Evolutionary conservation across 73 alveolate species (phyloP), one percentile per base, ranked within the genome.

Genomic region (Diophrys appendiculata): DNA sequence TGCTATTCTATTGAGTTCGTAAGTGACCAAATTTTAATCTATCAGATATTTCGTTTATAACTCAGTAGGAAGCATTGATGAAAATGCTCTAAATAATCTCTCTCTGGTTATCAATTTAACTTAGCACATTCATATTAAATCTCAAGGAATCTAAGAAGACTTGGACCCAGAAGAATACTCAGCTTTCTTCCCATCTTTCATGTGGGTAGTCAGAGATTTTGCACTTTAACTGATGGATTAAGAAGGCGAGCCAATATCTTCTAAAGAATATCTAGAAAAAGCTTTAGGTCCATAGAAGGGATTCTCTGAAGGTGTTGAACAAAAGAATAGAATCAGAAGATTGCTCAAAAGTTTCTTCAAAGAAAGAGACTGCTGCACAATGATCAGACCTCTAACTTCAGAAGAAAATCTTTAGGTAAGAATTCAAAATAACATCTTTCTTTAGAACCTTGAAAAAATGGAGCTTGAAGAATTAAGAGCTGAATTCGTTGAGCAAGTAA

Each of bases 181-280:
- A 0, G 80, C 87, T 54, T 95, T 94, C 86, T 96, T 97, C 86
- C 99, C 99, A 52, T 77, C 96, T 34, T 92, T 97, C 75, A 91
- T 91, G 91, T 97, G 99, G 99, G 97, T 97, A 33, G 97, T 97
- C 54, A 89, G 99, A 90, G 99, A 97, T 75, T 97, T 97, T 88
- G 89, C 98, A 25, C 94, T 95, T n/a, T 82, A 97, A 78, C 77
- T 97, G 56, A 98, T 95, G 65, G 99, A 97, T 80, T 76, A 74
- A 68, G 97, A 95, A 26, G 98, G 99, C 18, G 98, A 97, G 77
- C 82, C 88, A 22, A 92, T 97, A 29, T 83, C 99, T 22, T 93
- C 99, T 0, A 96, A 96, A 72, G 96, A 94, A 69, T 88, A 88
- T 53, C 69, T 88, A 26, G 94, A 88, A 35, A 88, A 88, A 25